Conservation (phyloP, 1,284 basidiomycete genomes). For the Meira miltonrushii region DNA sequence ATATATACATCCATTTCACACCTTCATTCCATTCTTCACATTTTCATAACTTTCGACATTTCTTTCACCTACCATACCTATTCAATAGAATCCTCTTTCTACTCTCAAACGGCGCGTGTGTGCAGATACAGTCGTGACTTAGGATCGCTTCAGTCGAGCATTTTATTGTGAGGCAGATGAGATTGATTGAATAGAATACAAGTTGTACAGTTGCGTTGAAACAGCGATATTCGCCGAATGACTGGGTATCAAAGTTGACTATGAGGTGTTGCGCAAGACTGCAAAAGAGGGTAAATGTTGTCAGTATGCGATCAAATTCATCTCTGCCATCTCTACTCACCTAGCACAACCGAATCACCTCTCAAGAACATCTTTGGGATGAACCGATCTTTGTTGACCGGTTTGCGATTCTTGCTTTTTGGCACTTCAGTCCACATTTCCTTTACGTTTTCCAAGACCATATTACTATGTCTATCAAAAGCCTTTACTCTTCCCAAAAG, state of each 20-base stretch:
- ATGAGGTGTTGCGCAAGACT: constrained; percentile 3
- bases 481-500: constrained; percentile 95
- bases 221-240: no score
- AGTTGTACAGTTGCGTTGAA: neutral
- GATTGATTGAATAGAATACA: neutral
- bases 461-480: constrained; percentile 97
- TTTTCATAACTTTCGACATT: neutral
- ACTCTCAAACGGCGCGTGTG: no score
- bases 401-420: constrained; percentile 97
- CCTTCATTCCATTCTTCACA: neutral
- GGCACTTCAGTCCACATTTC: constrained; percentile 56
- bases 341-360: constrained; percentile 50
- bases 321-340: neutral
- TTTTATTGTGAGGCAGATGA: neutral
- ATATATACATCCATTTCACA: neutral
- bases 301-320: neutral
- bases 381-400: constrained; percentile 86
- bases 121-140: no score
- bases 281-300: neutral
- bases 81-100: no score
- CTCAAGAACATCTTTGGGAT: constrained; percentile 88
- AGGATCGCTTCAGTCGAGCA: no score
- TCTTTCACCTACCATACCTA: neutral
- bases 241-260: neutral
- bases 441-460: constrained; percentile 61